Evolutionary conservation across 2,329 filamentous ascomycete genomes (phyloP).

Genomic region (Pseudocercospora ulei): DNA sequence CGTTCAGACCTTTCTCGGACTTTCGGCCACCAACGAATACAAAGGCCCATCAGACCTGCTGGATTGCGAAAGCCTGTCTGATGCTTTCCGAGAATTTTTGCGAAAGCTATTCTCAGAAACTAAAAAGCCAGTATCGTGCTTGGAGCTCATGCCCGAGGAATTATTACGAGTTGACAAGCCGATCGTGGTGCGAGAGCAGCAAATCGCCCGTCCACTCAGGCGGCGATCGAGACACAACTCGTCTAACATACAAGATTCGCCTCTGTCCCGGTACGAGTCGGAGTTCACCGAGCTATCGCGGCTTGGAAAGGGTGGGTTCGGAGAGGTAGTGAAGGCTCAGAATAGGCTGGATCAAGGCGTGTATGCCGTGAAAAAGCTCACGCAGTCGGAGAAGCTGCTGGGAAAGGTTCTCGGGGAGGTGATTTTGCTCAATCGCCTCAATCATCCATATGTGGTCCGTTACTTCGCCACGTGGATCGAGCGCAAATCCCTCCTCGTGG

Average conservation of each 20-base stretch:
- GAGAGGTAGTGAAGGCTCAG: constrained; percentile 87
- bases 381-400: constrained; percentile 59
- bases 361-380: constrained; percentile 96
- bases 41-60: constrained; percentile 67
- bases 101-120: constrained; percentile 77
- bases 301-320: constrained; percentile 87
- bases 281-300: constrained; percentile 87
- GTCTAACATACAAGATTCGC: constrained; percentile 24
- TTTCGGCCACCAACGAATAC: constrained; percentile 65
- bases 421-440: constrained; percentile 78
- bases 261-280: constrained; percentile 66
- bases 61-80: constrained; percentile 60
- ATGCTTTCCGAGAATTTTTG: constrained; percentile 68
- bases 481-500: constrained; percentile 41
- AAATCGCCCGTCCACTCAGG: constrained; percentile 21
- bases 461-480: constrained; percentile 97
- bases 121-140: constrained; percentile 75
- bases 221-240: constrained; percentile 32
- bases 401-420: constrained; percentile 79
- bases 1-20: constrained; percentile 85
- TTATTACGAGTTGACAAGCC: constrained; percentile 46
- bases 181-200: constrained; percentile 27
- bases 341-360: constrained; percentile 89
- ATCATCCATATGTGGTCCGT: constrained; percentile 76
- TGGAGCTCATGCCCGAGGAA: constrained; percentile 55